Evolutionary conservation across 805 yeast genomes (phyloP).

Genomic region (Candida maltosa): DNA sequence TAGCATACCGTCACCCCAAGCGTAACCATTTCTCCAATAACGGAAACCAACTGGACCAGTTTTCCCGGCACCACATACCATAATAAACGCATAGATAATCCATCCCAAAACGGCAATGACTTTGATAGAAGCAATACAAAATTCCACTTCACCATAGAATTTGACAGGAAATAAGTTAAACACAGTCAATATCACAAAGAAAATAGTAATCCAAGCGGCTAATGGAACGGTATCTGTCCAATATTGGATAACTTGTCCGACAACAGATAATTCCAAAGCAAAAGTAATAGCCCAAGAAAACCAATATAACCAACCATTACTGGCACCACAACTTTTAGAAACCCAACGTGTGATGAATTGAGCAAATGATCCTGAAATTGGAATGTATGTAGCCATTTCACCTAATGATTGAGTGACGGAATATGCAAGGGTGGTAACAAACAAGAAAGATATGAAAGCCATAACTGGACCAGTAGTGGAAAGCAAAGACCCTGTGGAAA

Average conservation of each 20-base stretch:
- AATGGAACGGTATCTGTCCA: conserved; percentile 72
- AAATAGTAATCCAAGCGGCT: conserved; percentile 70
- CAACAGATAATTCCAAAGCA: conserved; percentile 69
- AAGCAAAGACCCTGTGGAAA: conserved; percentile 50
- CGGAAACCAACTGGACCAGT: conserved; percentile 75
- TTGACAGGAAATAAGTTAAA: conserved; percentile 65
- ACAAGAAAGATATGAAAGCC: conserved; percentile 60
- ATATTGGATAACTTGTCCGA: conserved; percentile 60
- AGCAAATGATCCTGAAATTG: conserved; percentile 65
- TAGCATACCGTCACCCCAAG: conserved; percentile 51
- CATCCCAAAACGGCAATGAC: conserved; percentile 69
- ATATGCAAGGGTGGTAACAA: conserved; percentile 64
- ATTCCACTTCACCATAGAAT: conserved; percentile 72
- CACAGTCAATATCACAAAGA: conserved; percentile 52
- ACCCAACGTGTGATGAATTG: conserved; percentile 67
- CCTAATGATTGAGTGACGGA: conserved; percentile 71
- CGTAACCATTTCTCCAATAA: conserved; percentile 78
- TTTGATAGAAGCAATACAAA: conserved; percentile 68
- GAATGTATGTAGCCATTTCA: conserved; percentile 79
- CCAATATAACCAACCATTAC: conserved; percentile 74
- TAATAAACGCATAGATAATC: conserved; percentile 59
- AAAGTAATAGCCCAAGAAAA: conserved; percentile 76
- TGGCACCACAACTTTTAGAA: conserved; percentile 69
- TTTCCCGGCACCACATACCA: conserved; percentile 73
- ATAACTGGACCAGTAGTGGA: conserved; percentile 66